Evolutionary conservation across 2,329 filamentous ascomycete genomes (phyloP).

Genomic region (Stromatinia cepivora): DNA sequence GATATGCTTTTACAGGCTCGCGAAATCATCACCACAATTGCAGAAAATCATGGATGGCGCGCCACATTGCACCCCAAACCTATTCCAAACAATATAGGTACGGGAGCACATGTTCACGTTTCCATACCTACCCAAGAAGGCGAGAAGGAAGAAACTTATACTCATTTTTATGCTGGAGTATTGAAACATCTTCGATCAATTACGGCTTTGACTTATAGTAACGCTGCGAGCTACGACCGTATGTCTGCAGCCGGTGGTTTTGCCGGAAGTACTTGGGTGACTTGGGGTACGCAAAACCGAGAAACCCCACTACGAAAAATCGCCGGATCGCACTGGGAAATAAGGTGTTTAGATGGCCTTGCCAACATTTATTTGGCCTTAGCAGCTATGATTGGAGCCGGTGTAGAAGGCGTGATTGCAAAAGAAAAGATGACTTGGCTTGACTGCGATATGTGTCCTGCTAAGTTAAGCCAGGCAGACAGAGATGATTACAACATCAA

Average conservation of each 20-base stretch:
- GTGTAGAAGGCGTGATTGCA: constrained; percentile 28
- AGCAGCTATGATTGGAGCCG: constrained; percentile 18
- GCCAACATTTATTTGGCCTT: constrained; percentile 16
- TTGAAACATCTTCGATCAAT: constrained; percentile 20
- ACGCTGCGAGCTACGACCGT: constrained; percentile 11
- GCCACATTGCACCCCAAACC: constrained; percentile 43
- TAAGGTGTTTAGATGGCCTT: constrained; percentile 27
- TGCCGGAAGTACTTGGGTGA: constrained; percentile 24
- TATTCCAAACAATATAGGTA: neutral
- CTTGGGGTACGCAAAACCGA: constrained; percentile 19
- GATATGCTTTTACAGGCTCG: constrained; percentile 19
- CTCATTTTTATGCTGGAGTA: constrained; percentile 24
- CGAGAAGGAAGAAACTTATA: constrained; percentile 40
- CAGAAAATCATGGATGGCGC: constrained; percentile 9
- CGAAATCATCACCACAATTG: constrained; percentile 14
- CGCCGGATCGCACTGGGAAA: constrained; percentile 20
- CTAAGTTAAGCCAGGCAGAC: constrained; percentile 49
- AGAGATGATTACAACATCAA: constrained; percentile 54
- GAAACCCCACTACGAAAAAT: constrained; percentile 13
- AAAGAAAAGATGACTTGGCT: constrained; percentile 48
- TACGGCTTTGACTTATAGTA: constrained; percentile 18
- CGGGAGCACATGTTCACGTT: constrained; percentile 21
- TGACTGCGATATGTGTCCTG: constrained; percentile 59
- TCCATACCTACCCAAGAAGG: constrained; percentile 24
- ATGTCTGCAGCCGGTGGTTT: neutral